These are phyloP conservation scores for Phaeophleospora eucalypticola DNA, from an alignment of 2,329 filamentous ascomycete species.

Conservation along the genomic window DNA sequence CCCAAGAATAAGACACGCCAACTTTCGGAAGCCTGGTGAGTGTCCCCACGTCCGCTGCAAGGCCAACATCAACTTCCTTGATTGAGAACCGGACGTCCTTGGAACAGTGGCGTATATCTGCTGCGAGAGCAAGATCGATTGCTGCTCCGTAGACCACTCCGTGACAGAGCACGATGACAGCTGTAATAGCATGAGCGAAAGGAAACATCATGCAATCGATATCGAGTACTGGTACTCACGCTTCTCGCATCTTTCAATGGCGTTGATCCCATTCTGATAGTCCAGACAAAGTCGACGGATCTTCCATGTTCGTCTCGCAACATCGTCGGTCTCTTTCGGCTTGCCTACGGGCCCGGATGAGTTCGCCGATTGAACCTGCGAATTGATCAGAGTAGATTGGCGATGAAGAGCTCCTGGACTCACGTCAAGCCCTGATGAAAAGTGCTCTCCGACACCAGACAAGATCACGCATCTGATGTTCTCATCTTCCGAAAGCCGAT, in stretches of 20 bases:
- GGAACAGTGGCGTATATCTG: constrained; percentile 64
- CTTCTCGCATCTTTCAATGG: constrained; percentile 82
- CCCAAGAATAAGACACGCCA: constrained; percentile 67
- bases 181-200: not conserved
- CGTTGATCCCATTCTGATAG: constrained; percentile 73
- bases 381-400: not conserved
- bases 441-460: constrained; percentile 76
- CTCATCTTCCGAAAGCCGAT: constrained; percentile 64
- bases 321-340: constrained; percentile 9
- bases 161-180: constrained; percentile 75
- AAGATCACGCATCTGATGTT: constrained; percentile 73
- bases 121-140: constrained; percentile 63
- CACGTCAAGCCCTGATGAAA: constrained; percentile 74
- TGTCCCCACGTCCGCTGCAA: constrained; percentile 76
- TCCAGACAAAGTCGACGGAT: constrained; percentile 65
- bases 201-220: not conserved
- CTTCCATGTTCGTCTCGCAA: constrained; percentile 18
- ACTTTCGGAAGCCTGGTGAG: constrained; percentile 68
- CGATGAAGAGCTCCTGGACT: not conserved
- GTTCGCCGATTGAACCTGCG: constrained; percentile 42
- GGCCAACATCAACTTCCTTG: constrained; percentile 77
- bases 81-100: constrained; percentile 60
- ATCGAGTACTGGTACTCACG: no score
- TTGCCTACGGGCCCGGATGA: constrained; percentile 9
- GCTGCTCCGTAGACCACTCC: constrained; percentile 73